Conservation (phyloP, 208 protist genomes). For the Trypanosoma melophagium region DNA sequence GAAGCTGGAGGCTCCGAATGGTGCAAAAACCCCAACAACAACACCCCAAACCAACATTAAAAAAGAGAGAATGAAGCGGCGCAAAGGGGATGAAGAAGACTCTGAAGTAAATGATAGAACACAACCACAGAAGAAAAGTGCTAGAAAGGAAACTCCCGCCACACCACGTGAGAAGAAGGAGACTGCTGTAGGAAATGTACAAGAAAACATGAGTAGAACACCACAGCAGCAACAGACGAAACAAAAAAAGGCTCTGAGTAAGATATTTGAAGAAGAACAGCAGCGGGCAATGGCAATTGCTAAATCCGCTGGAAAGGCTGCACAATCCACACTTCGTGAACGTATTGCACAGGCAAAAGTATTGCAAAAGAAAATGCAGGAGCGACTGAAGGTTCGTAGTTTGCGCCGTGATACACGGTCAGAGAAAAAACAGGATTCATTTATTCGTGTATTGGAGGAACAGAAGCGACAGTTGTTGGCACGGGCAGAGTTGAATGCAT, state of each 20-base stretch:
- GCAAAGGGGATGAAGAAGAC: not conserved
- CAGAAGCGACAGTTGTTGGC: conserved; percentile 79
- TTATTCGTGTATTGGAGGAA: conserved; percentile 76
- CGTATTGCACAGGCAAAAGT: conserved; percentile 52
- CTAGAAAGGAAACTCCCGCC: conserved; percentile 2
- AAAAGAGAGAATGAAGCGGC: not conserved
- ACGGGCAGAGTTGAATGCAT: conserved; percentile 38
- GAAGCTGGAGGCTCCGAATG: no score
- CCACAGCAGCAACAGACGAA: conserved; percentile 1
- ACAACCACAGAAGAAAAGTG: conserved; percentile 11
- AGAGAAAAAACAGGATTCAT: conserved; percentile 48
- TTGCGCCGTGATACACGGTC: conserved; percentile 46
- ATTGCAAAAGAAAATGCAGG: conserved; percentile 56
- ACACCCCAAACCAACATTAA: not conserved
- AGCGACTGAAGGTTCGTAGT: conserved; percentile 39
- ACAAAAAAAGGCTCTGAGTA: not conserved
- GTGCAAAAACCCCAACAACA: no score
- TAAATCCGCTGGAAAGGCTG: conserved; percentile 46
- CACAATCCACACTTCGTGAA: conserved; percentile 50
- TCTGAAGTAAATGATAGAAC: not conserved
- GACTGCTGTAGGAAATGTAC: not conserved
- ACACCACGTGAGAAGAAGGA: not conserved
- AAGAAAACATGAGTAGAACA: conserved; percentile 2
- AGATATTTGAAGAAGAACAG: conserved; percentile 43
- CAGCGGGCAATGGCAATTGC: conserved; percentile 55